Evolutionary conservation across 768 basidiomycete genomes (phyloP).

Genomic region (Grammothele lineata): DNA sequence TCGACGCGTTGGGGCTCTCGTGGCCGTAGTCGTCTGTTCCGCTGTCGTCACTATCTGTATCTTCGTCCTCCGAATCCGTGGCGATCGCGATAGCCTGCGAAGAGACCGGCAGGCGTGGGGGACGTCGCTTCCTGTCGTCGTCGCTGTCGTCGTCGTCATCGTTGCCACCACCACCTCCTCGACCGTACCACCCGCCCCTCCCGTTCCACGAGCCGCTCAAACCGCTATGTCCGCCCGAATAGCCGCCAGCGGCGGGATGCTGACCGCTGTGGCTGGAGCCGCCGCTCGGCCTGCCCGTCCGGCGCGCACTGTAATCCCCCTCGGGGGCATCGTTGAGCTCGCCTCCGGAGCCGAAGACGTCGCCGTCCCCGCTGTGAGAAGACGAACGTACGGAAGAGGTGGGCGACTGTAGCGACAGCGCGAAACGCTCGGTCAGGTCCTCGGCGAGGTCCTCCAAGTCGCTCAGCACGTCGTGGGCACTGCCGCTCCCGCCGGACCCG

Average conservation of each 20-base stretch:
- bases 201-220: slow-evolving; percentile 23
- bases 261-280: neutral
- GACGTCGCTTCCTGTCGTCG: slow-evolving; percentile 25
- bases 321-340: slow-evolving; percentile 6
- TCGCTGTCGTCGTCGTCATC: slow-evolving; percentile 37
- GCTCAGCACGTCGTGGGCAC: slow-evolving; percentile 11
- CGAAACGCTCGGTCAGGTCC: slow-evolving; percentile 14
- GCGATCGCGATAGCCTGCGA: neutral
- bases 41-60: slow-evolving; percentile 45
- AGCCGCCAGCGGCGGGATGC: slow-evolving; percentile 1
- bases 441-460: slow-evolving; percentile 13
- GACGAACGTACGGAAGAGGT: neutral
- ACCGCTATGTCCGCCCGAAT: slow-evolving; percentile 6
- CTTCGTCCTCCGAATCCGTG: slow-evolving; percentile 19
- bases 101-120: slow-evolving; percentile 23
- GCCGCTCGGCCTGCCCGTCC: slow-evolving; percentile 10
- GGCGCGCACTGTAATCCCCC: neutral
- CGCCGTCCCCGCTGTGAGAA: neutral
- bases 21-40: slow-evolving; percentile 33
- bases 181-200: slow-evolving; percentile 20
- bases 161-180: slow-evolving; percentile 23
- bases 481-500: slow-evolving; percentile 1
- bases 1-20: neutral
- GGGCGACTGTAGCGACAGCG: neutral
- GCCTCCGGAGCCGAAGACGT: slow-evolving; percentile 5